These are phyloP conservation scores for Phytophthora megakarya DNA, from an alignment of 352 stramenopile genomes.

Conservation along the genomic window DNA sequence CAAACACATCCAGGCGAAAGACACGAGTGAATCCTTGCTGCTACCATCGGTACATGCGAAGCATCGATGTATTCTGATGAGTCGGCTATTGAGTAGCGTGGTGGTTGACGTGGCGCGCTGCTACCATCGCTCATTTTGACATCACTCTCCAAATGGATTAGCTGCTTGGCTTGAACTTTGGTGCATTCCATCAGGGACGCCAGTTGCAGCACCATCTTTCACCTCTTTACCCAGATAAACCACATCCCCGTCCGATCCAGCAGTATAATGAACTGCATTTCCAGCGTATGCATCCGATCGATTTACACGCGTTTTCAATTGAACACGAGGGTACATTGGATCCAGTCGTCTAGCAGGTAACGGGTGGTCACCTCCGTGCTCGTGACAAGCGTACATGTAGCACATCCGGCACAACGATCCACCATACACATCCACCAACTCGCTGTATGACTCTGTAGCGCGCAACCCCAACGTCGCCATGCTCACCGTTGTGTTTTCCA, in stretches of 20 bases:
- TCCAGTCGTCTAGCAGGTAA: slow-evolving; percentile 55
- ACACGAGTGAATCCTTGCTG: slow-evolving; percentile 49
- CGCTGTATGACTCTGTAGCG: slow-evolving; percentile 59
- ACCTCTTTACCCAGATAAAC: slow-evolving; percentile 8
- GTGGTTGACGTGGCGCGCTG: not conserved
- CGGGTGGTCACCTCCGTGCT: slow-evolving; percentile 85
- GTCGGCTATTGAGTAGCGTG: slow-evolving; percentile 13
- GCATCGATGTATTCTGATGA: slow-evolving; percentile 64
- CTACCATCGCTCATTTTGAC: not conserved
- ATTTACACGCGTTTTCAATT: slow-evolving; percentile 20
- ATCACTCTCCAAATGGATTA: not conserved
- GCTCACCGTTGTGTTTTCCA: slow-evolving; percentile 11
- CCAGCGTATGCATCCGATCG: slow-evolving; percentile 7
- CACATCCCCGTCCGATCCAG: slow-evolving; percentile 10
- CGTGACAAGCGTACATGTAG: slow-evolving; percentile 91
- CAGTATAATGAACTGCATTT: not conserved
- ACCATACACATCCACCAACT: slow-evolving; percentile 81
- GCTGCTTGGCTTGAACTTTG: not conserved
- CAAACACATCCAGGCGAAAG: slow-evolving; percentile 32
- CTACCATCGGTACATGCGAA: slow-evolving; percentile 47
- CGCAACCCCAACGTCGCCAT: slow-evolving; percentile 46
- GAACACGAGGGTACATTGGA: slow-evolving; percentile 53
- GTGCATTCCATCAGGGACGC: not conserved
- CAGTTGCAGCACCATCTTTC: not conserved
- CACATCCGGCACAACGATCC: slow-evolving; percentile 91